Evolutionary conservation across 495 filamentous ascomycete species (phyloP), one percentile per base, ranked within the genome.

Genomic region (Cairneyella variabilis): DNA sequence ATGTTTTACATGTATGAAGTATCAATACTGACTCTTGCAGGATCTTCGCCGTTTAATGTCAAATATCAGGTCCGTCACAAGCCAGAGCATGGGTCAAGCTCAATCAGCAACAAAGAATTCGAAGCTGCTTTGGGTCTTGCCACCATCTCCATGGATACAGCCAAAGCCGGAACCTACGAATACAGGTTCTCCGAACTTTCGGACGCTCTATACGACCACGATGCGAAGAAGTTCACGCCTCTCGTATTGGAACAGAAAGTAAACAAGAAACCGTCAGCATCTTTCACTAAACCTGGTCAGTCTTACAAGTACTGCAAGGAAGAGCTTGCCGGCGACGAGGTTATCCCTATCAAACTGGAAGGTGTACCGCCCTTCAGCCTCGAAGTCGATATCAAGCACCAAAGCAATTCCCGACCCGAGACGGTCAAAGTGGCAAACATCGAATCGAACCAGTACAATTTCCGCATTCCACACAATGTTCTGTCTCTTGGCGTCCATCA

Each of bases 291-390:
- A 54, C 89, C 90, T 2, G 92, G 90, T n/a, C 91, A 91, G 65
- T 90, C 90, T 3, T 96, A 96, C 72, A 93, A 89, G 54, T 96
- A 90, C 69, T 98, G 93, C 72, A 84, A 90, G 59, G 83, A 87
- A 32, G 90, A 95, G 52, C 76, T 83, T n/a, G 78, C 76, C 38
- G 83, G 83, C 36, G 87, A 90, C 47, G 90, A 97, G 64, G 77
- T 83, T 9, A 91, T 98, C 50, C 91, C 93, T 0, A 83, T 98
- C 38, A 83, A 77, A 0, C 73, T 98, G 16, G 83, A 83, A 37
- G 93, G 93, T 22, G 71, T 80, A n/a, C 82, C 93, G 3, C 93
- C 93, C 0, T 98, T 98, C 70, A 83, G 82, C 34, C 69, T 97
- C 10, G 93, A 97, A 61, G 74, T 97, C 38, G 87, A 88, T 56